phyloP scores from a whole-genome alignment of 768 basidiomycete species.

The Lactarius hatsudake region DNA sequence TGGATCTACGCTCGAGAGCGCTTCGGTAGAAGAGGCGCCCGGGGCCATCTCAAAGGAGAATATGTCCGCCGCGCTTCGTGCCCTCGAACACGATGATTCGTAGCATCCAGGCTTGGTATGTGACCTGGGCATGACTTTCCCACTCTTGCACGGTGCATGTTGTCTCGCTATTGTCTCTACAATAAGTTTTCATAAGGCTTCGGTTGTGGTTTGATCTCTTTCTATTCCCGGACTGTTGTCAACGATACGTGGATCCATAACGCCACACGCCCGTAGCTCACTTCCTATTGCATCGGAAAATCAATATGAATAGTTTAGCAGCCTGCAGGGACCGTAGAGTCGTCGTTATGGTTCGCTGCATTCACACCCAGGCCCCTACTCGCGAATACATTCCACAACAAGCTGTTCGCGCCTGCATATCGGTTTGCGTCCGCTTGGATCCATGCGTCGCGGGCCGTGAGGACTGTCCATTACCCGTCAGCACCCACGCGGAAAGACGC shows the following conservation, averaged over 20 bases:
- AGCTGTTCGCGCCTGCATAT: conserved; percentile 45
- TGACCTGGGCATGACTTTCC: too few species aligned
- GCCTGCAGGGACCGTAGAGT: conserved; percentile 32
- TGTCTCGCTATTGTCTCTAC: too few species aligned
- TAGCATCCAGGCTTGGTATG: background rate
- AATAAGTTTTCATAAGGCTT: too few species aligned
- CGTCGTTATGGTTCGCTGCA: conserved; percentile 37
- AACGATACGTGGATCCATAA: too few species aligned
- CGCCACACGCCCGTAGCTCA: too few species aligned
- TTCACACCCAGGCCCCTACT: conserved; percentile 48
- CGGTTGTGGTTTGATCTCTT: background rate
- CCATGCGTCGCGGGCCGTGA: conserved; percentile 48
- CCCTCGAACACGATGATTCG: background rate
- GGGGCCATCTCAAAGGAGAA: conserved; percentile 1
- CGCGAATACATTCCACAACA: conserved; percentile 46
- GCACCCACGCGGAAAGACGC: background rate
- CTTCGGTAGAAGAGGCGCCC: background rate
- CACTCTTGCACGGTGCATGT: too few species aligned
- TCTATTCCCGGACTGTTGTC: too few species aligned
- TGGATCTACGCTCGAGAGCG: background rate
- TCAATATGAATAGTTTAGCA: conserved; percentile 26
- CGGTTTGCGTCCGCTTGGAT: conserved; percentile 51
- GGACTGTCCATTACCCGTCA: conserved; percentile 33
- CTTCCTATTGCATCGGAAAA: background rate
- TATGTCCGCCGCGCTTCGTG: conserved; percentile 5